Evolutionary conservation across 768 basidiomycete species (phyloP).

Genomic region (Leucosporidium creatinivorum): DNA sequence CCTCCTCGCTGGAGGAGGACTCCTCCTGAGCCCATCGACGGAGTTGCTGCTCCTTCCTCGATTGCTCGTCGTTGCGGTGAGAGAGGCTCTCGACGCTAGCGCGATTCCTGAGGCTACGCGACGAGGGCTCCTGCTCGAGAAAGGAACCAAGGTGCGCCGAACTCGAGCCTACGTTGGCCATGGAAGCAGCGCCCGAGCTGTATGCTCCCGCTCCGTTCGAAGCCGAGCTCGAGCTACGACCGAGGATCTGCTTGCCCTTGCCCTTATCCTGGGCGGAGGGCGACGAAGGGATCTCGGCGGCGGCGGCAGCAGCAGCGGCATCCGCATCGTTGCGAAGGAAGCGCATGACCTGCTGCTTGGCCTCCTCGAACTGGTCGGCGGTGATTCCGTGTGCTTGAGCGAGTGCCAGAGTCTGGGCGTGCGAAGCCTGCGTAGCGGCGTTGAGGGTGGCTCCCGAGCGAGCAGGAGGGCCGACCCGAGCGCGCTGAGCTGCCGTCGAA

Average conservation of each 20-base stretch:
- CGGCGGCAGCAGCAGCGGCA: neutral
- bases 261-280: neutral
- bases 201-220: neutral
- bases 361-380: slow-evolving; percentile 22
- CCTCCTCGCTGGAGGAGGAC: too few species aligned
- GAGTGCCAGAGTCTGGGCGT: neutral
- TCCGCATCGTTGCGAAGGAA: slow-evolving; percentile 8
- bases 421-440: neutral
- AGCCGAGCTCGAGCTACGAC: neutral
- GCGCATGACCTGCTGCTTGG: slow-evolving; percentile 16
- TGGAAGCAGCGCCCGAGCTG: too few species aligned
- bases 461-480: too few species aligned
- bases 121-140: neutral
- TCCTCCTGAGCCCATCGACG: too few species aligned
- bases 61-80: too few species aligned
- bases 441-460: neutral
- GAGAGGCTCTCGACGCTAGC: too few species aligned
- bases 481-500: too few species aligned
- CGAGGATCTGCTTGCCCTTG: neutral
- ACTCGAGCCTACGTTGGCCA: too few species aligned
- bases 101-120: too few species aligned
- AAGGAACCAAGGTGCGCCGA: too few species aligned
- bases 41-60: too few species aligned
- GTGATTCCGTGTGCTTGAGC: slow-evolving; percentile 19
- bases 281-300: neutral